These are phyloP conservation scores for Guadua angustifolia DNA, from an alignment of 176 grass and related monocot genomes.

Conservation along the genomic window DNA sequence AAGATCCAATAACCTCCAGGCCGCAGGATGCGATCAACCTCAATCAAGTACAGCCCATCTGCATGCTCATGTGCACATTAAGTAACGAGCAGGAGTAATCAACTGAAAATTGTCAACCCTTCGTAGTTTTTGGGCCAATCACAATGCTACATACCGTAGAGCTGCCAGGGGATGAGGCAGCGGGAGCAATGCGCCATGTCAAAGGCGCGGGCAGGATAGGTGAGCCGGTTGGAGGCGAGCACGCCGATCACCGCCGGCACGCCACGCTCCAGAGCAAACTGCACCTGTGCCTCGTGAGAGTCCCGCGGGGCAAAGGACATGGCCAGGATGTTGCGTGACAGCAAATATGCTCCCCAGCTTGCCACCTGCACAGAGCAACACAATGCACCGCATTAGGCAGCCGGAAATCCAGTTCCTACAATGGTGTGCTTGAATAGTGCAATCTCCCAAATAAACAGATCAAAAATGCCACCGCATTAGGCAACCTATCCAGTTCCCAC, in stretches of 20 bases:
- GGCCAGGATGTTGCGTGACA: constrained; percentile 75
- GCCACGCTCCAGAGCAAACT: constrained; percentile 94
- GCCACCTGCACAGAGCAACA: constrained; percentile 61
- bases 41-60: constrained; percentile 88
- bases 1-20: constrained; percentile 98
- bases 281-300: constrained; percentile 96
- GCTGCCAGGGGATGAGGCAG: constrained; percentile 92
- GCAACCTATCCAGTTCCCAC: neutral
- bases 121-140: neutral
- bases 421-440: neutral
- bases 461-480: neutral
- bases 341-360: constrained; percentile 87
- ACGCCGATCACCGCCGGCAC: constrained; percentile 90
- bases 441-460: neutral
- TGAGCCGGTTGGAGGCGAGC: constrained; percentile 75
- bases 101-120: constrained; percentile 10
- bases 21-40: constrained; percentile 85
- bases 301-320: constrained; percentile 94
- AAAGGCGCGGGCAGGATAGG: constrained; percentile 86
- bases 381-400: neutral
- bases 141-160: constrained; percentile 54
- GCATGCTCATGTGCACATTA: constrained; percentile 12
- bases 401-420: neutral
- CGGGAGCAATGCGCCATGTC: constrained; percentile 98
- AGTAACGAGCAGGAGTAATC: constrained; percentile 2